Evolutionary conservation across 2,329 filamentous ascomycete genomes (phyloP).

Genomic region (Neofusicoccum ribis): DNA sequence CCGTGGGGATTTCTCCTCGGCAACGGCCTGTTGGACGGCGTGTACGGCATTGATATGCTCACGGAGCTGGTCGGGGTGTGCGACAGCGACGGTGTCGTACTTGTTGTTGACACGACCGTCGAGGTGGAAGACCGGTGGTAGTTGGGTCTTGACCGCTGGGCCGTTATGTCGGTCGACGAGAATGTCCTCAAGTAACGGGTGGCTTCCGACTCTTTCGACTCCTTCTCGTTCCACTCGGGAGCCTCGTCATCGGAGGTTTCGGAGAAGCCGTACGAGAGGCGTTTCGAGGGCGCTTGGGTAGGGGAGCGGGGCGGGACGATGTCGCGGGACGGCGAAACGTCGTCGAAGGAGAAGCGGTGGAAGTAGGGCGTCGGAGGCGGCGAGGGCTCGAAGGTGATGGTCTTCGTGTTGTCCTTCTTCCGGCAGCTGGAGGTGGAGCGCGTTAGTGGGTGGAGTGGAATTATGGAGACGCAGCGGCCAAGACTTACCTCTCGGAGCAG

Average conservation of each 20-base stretch:
- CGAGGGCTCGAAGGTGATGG: conserved; percentile 33
- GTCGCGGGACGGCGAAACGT: conserved; percentile 38
- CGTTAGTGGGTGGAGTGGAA: neutral
- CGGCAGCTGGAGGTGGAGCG: conserved; percentile 42
- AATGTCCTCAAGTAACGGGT: conserved; percentile 46
- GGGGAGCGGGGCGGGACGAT: conserved; percentile 51
- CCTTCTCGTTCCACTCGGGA: conserved; percentile 29
- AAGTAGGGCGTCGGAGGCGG: conserved; percentile 38
- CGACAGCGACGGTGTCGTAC: conserved; percentile 45
- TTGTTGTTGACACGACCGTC: conserved; percentile 31
- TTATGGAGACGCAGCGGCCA: conserved; percentile 2
- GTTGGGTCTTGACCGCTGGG: conserved; percentile 27
- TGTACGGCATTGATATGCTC: conserved; percentile 47
- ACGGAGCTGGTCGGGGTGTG: conserved; percentile 49
- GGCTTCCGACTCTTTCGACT: conserved; percentile 38
- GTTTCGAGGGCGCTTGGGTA: conserved; percentile 41
- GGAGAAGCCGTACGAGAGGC: conserved; percentile 44
- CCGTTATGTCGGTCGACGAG: conserved; percentile 28
- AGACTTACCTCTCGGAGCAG: conserved; percentile 62
- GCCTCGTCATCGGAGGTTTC: conserved; percentile 42
- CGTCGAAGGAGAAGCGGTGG: conserved; percentile 38
- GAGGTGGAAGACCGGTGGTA: conserved; percentile 38
- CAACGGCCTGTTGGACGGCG: conserved; percentile 38
- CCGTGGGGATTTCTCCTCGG: conserved; percentile 42
- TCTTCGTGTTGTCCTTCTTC: conserved; percentile 46